Evolutionary conservation across 2,329 filamentous ascomycete genomes (phyloP).

Genomic region (Aspergillus chevalieri): DNA sequence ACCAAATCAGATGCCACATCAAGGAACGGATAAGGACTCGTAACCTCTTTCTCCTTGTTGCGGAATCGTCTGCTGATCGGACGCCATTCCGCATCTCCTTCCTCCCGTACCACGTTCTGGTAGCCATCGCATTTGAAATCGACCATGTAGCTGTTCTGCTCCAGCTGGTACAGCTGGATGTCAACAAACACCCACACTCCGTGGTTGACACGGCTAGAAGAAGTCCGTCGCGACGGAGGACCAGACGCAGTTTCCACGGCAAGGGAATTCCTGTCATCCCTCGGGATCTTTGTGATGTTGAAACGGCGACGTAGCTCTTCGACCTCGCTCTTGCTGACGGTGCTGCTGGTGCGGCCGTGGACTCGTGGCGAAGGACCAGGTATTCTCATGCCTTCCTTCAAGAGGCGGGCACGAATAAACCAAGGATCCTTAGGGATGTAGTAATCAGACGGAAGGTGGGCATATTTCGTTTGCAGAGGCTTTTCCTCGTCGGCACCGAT

Average conservation of each 20-base stretch:
- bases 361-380: slow-evolving; percentile 31
- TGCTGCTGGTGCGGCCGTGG: slow-evolving; percentile 22
- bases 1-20: slow-evolving; percentile 90
- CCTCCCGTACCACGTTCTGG: slow-evolving; percentile 67
- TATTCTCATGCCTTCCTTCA: slow-evolving; percentile 67
- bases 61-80: slow-evolving; percentile 44
- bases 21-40: slow-evolving; percentile 90
- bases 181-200: slow-evolving; percentile 91
- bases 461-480: slow-evolving; percentile 40
- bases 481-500: slow-evolving; percentile 33
- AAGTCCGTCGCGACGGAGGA: slow-evolving; percentile 27
- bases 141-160: slow-evolving; percentile 85
- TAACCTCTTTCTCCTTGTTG: slow-evolving; percentile 88
- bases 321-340: slow-evolving; percentile 37
- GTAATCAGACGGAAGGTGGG: slow-evolving; percentile 54
- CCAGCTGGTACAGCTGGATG: slow-evolving; percentile 93
- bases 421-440: slow-evolving; percentile 88
- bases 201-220: slow-evolving; percentile 47
- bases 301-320: slow-evolving; percentile 37
- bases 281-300: slow-evolving; percentile 28
- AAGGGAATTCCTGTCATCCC: slow-evolving; percentile 25
- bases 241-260: slow-evolving; percentile 17
- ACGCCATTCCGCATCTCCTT: slow-evolving; percentile 40
- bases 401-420: slow-evolving; percentile 87
- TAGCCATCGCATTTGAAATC: slow-evolving; percentile 99